A percentile compares a stretch with the other conserved stretches of the same genome.
phyloP scores from a whole-genome alignment of 2,329 filamentous ascomycete species.

The Arthrobotrys megalospora region DNA sequence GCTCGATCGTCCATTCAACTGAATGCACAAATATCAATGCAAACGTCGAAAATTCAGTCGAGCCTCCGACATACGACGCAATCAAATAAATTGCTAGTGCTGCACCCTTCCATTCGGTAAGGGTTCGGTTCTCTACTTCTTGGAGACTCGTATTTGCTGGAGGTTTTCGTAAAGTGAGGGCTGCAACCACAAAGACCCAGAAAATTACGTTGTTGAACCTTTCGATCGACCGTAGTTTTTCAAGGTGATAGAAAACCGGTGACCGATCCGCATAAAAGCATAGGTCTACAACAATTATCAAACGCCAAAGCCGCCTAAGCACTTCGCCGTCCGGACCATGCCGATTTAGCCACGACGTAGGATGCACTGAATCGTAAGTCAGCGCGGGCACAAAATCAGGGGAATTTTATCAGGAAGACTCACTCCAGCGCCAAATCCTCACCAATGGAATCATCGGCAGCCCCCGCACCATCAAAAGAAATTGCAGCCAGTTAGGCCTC shows the following conservation, averaged over 20 bases:
- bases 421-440: conserved; percentile 30
- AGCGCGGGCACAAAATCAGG: neutral
- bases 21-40: conserved; percentile 74
- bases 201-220: conserved; percentile 66
- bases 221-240: conserved; percentile 69
- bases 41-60: conserved; percentile 71
- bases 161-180: conserved; percentile 62
- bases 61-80: conserved; percentile 74
- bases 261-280: conserved; percentile 74
- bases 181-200: conserved; percentile 63
- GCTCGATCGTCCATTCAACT: conserved; percentile 75
- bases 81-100: conserved; percentile 74
- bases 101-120: conserved; percentile 78
- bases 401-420: conserved; percentile 3
- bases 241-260: conserved; percentile 71
- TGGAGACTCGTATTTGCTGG: conserved; percentile 63
- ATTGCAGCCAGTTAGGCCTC: conserved; percentile 67
- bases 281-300: conserved; percentile 66
- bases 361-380: conserved; percentile 15
- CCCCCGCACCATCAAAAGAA: conserved; percentile 63
- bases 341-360: conserved; percentile 2
- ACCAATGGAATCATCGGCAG: conserved; percentile 54
- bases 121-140: conserved; percentile 72
- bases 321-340: neutral
- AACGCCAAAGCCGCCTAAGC: conserved; percentile 61